Conservation (phyloP, 2,329 filamentous ascomycete species). For the Cladosporium sp. region DNA sequence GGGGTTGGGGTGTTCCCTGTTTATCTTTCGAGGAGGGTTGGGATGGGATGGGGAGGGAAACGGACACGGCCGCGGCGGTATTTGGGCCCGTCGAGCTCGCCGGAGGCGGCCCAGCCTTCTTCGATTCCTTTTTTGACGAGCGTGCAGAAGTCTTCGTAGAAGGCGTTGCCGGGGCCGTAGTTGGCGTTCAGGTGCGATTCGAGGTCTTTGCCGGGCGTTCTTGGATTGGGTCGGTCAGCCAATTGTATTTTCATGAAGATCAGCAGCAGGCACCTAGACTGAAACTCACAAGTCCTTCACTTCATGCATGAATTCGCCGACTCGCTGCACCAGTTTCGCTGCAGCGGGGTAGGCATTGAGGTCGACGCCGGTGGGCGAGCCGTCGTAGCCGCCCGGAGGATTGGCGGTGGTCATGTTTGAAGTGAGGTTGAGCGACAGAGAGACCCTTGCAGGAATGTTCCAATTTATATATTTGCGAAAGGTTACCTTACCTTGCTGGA, state of each 20-base stretch:
- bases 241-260: too few species aligned
- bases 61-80: constrained; percentile 42
- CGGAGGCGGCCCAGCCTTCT: constrained; percentile 34
- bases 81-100: constrained; percentile 35
- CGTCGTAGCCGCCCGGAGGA: constrained; percentile 14
- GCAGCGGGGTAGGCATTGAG: constrained; percentile 18
- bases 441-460: too few species aligned
- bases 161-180: constrained; percentile 32
- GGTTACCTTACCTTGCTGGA: too few species aligned
- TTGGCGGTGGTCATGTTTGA: neutral
- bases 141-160: constrained; percentile 32
- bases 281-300: constrained; percentile 21
- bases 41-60: neutral
- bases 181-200: constrained; percentile 29
- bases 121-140: constrained; percentile 30
- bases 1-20: too few species aligned
- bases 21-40: too few species aligned
- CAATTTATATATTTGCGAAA: too few species aligned
- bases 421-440: too few species aligned
- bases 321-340: constrained; percentile 17
- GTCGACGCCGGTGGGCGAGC: constrained; percentile 21
- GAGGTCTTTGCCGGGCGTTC: constrained; percentile 32
- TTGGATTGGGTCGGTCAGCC: constrained; percentile 11
- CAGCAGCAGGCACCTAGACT: too few species aligned
- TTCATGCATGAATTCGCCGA: constrained; percentile 21